A percentile compares a stretch with the other conserved stretches of the same genome.
Conservation (phyloP, 345 rosid species). For the Ailanthus altissimus region DNA sequence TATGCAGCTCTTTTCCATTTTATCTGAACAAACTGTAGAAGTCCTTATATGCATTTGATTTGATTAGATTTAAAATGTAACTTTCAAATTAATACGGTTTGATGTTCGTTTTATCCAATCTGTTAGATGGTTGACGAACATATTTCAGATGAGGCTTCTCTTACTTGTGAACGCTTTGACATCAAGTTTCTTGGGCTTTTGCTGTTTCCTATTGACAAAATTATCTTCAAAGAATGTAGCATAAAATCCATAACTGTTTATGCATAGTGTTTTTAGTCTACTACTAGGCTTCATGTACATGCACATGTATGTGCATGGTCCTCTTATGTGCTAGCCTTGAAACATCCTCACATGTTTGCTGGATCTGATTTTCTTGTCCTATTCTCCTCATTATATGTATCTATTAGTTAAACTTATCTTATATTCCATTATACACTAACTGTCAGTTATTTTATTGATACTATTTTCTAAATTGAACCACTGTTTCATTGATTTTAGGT, state of each 20-base stretch:
- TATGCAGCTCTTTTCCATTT: no score
- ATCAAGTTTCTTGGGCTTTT: neutral
- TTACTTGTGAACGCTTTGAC: no score
- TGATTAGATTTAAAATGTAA: neutral
- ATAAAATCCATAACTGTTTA: no score
- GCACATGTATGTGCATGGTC: neutral
- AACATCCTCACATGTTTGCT: no score
- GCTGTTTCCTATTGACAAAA: neutral
- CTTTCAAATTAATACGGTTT: neutral
- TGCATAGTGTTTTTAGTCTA: neutral
- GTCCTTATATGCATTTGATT: neutral
- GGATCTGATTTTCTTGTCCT: no score
- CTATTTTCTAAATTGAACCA: no score
- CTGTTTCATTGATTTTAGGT: no score
- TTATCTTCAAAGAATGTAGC: neutral
- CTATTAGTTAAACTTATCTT: no score
- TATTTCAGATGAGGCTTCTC: neutral
- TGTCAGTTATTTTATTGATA: no score
- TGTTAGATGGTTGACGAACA: neutral
- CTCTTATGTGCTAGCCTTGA: neutral
- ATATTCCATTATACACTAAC: no score
- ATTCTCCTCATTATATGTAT: no score
- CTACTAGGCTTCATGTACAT: neutral
- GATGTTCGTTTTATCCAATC: neutral
- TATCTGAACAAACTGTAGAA: no score